Evolutionary conservation across 2,329 filamentous ascomycete species (phyloP), one percentile per base, ranked within the genome.

Genomic region (Lachnellula subtilissima): DNA sequence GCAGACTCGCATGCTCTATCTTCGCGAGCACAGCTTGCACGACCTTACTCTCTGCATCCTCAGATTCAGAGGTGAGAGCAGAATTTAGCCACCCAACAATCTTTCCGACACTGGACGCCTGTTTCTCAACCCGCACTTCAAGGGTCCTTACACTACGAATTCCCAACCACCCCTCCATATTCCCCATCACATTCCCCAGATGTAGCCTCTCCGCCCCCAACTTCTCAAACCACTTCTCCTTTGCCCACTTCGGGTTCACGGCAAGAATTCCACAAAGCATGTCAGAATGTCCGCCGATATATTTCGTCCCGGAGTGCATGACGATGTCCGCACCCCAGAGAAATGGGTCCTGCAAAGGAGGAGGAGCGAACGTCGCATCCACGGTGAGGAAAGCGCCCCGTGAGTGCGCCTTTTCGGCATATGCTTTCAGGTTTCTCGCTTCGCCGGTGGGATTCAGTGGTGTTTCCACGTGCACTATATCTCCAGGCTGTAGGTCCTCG

Each of bases 281-380:
- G 73, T 99, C 94, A 62, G 87, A 93, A 74, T 99, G 94, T 0
- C 94, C 94, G 19, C 94, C 94, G 63, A 99, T 84, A 73, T 97
- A 99, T 78, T 97, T 99, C 17, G 92, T 96, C 3, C 91, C 94
- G 51, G 83, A 88, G 74, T 99, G 94, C 89, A 97, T 88, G 36
- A 96, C 83, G 1, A 92, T 73, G 72, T 97, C 93, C 28, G 88
- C 91, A 48, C 91, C 93, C 70, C 82, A 87, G 28, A 72, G 69
- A 66, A 97, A 94, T 0, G 94, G 92, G 66, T 97, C 89, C 70
- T 91, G 87, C 56, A 99, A 76, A 28, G 90, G 89, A 35, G 94
- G 94, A 42, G 94, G 94, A 3, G 85, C 94, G 73, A 99, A 97
- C 0, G 94, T 99, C 2, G 89, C 85, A 72, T 99, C 94, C 1